Conservation (phyloP, 163 green algal species). For the Coccomyxa subellipsoidea region DNA sequence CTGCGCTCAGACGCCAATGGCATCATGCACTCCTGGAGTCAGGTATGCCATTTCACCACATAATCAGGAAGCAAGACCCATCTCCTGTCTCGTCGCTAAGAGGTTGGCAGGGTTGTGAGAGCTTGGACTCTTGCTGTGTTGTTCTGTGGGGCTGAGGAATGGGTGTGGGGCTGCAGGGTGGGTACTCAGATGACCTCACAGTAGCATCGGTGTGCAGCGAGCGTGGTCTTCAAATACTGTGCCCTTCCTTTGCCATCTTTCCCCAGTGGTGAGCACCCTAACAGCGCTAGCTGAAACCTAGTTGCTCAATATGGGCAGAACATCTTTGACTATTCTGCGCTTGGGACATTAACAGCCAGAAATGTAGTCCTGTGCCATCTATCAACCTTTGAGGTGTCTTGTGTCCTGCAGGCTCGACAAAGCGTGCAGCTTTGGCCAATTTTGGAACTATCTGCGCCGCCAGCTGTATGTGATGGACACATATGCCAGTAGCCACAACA, state of each 20-base stretch:
- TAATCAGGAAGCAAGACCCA: neutral
- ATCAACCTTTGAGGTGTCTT: too few species aligned
- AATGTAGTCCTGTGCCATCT: too few species aligned
- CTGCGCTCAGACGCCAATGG: slow-evolving; percentile 42
- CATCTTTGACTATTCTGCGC: too few species aligned
- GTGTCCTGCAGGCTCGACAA: slow-evolving; percentile 12
- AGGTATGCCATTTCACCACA: neutral
- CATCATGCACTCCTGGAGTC: slow-evolving; percentile 34
- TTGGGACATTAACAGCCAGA: too few species aligned
- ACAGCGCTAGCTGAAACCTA: neutral
- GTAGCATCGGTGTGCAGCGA: slow-evolving; percentile 64
- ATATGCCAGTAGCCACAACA: slow-evolving; percentile 66
- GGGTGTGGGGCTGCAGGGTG: slow-evolving; percentile 49
- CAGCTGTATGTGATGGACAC: slow-evolving; percentile 94
- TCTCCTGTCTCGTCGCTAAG: neutral
- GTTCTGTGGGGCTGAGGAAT: too few species aligned
- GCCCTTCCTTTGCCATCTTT: slow-evolving; percentile 71
- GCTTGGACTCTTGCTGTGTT: too few species aligned
- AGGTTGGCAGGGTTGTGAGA: too few species aligned
- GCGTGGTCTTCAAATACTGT: slow-evolving; percentile 56
- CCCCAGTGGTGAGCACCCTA: slow-evolving; percentile 53
- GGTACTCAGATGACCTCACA: slow-evolving; percentile 93
- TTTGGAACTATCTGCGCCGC: slow-evolving; percentile 90
- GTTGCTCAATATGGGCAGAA: too few species aligned
- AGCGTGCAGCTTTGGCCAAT: slow-evolving; percentile 28